Evolutionary conservation across 768 basidiomycete genomes (phyloP).

Genomic region (Rubroboletus pulcherrimus): DNA sequence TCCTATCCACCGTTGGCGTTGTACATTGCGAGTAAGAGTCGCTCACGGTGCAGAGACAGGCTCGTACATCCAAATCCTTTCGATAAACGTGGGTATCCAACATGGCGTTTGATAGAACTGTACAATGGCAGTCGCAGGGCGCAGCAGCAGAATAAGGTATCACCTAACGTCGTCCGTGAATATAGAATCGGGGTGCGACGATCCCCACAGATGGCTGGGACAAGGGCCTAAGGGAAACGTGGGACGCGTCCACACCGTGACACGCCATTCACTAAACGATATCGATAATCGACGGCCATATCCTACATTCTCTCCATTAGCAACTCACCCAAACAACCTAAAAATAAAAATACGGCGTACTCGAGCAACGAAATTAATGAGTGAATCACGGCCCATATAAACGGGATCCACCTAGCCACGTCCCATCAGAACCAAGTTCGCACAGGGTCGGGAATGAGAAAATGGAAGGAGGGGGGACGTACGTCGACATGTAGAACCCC

Average conservation of each 20-base stretch:
- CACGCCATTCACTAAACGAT: conserved; percentile 28
- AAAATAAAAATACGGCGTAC: conserved; percentile 16
- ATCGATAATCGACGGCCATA: conserved; percentile 43
- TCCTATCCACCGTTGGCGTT: neutral
- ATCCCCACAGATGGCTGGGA: neutral
- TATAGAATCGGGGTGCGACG: neutral
- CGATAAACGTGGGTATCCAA: neutral
- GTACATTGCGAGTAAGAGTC: neutral
- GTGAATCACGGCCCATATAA: conserved; percentile 40
- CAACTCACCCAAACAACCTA: neutral
- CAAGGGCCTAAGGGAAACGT: neutral
- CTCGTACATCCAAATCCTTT: neutral
- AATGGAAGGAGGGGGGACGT: conserved; percentile 3
- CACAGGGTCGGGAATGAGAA: neutral
- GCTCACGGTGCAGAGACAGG: neutral
- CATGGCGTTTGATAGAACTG: neutral
- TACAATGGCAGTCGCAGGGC: neutral
- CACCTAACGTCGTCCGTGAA: neutral
- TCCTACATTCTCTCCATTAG: conserved; percentile 21
- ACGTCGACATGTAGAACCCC: conserved; percentile 41
- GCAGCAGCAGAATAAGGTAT: neutral
- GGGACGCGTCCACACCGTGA: neutral
- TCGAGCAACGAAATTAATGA: conserved; percentile 39
- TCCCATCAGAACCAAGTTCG: neutral
- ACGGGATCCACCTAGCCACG: conserved; percentile 36